Percentiles rank a stretch among this genome's conserved stretches.
These are phyloP conservation scores for Corrigiola litoralis DNA, from an alignment of 179 eudicot species.

Conservation along the genomic window DNA sequence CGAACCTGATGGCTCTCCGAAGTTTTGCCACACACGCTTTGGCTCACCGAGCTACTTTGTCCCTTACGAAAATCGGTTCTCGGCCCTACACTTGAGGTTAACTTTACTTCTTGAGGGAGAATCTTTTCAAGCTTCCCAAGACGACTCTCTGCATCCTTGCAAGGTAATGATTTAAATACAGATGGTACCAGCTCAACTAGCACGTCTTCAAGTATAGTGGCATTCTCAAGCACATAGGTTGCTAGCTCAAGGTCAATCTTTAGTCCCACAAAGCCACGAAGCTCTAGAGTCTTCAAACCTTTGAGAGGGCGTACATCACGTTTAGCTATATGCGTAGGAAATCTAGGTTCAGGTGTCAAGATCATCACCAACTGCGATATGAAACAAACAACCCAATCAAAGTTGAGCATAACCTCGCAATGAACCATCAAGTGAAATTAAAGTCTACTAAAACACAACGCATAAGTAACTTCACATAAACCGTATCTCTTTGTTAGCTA, in stretches of 20 bases:
- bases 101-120: too few relatives aligned
- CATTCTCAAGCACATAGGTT: slow-evolving; percentile 5
- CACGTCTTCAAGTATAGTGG: not conserved
- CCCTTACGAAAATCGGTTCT: too few relatives aligned
- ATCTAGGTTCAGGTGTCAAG: too few relatives aligned
- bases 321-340: not conserved
- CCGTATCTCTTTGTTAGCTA: too few relatives aligned
- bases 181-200: not conserved
- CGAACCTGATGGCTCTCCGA: too few relatives aligned
- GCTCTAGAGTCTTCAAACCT: slow-evolving; percentile 12
- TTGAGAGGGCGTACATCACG: not conserved
- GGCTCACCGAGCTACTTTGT: too few relatives aligned
- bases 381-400: not conserved
- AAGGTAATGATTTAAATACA: not conserved
- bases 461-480: too few relatives aligned
- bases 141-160: not conserved
- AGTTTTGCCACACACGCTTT: too few relatives aligned
- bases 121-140: not conserved
- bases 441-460: not conserved
- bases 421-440: not conserved
- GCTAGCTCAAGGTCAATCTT: slow-evolving; percentile 10
- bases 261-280: not conserved
- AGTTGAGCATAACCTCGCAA: too few relatives aligned
- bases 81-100: too few relatives aligned
- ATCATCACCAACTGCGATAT: not conserved